Base-by-base conservation (phyloP, 495 filamentous ascomycete genomes). In the Aspergillus panamensis region DNA sequence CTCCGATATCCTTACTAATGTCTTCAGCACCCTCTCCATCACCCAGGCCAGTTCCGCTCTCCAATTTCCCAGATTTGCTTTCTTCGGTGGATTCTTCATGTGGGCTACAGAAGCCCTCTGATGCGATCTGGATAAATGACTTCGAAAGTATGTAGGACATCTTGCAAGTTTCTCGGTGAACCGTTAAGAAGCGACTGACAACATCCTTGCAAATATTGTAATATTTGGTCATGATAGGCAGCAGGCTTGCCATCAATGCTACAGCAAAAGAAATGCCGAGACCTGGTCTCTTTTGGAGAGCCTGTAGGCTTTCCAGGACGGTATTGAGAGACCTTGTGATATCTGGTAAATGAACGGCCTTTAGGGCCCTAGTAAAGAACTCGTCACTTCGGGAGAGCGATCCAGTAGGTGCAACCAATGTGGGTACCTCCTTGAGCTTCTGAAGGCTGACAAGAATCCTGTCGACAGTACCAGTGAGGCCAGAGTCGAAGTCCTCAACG, bases 11-110 rank as follows among this genome's bases (percentile, higher is more conserved):
- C 63, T 97, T 96, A 72, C 92, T 96, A 54, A 99, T 97, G 74
- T 99, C 92, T 66, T 97, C 91, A 2, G 87, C 91, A 21, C 92
- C 95, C 65, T 96, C 89, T 12, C 92, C 93, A 55, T 96, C 93
- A 30, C 94, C 95, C n/a, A 99, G 82, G 21, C 95, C 95, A 5
- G 92, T 97, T n/a, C 95, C 95, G 49, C 80, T 82, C 69, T 99
- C 92, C 40, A 96, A 77, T 61, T 92, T 84, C 6, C 90, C 88
- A 16, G 82, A 78, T 59, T 87, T 82, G 35, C 83, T 81, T 21
- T 82, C 77, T 48, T 87, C 83, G 37, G 83, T 82, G 16, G 85
- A 87, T 50, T 88, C 84, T 62, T 97, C 91, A 14, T 83, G 75
- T 3, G 95, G 95, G 29, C 83, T 88, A 68, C 95, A 99, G 77